Percentiles rank a stretch among this genome's conserved stretches.
Evolutionary conservation across 306 rosid species (phyloP).

Genomic region (Pachyrhizus erosus): DNA sequence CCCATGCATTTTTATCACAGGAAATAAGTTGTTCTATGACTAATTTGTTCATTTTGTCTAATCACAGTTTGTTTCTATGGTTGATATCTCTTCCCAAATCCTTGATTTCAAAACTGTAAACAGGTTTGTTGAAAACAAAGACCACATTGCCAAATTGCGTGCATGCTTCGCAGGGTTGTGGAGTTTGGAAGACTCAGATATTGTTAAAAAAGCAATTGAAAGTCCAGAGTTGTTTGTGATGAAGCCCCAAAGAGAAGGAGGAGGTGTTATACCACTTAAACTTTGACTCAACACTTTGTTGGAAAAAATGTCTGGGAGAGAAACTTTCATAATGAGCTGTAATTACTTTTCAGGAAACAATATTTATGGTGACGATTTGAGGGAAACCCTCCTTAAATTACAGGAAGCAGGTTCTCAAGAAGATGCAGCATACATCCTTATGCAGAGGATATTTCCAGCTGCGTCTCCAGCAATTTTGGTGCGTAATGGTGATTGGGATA

Average conservation of each 20-base stretch:
- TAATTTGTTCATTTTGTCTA: not conserved
- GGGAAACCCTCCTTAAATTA: constrained; percentile 69
- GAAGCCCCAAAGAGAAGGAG: constrained; percentile 99
- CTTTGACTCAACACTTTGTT: constrained; percentile 28
- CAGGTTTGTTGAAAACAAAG: constrained; percentile 88
- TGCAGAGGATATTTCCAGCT: constrained; percentile 93
- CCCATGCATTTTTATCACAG: constrained; percentile 8
- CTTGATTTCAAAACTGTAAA: constrained; percentile 34
- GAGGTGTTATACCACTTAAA: constrained; percentile 61
- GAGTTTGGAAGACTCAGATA: constrained; percentile 91
- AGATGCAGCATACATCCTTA: constrained; percentile 89
- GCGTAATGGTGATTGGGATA: constrained; percentile 72
- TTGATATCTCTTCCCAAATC: constrained; percentile 16
- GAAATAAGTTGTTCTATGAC: constrained; percentile 10
- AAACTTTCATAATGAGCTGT: constrained; percentile 7
- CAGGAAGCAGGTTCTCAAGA: constrained; percentile 74
- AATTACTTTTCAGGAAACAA: constrained; percentile 78
- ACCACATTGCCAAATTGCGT: constrained; percentile 79
- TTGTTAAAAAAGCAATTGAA: constrained; percentile 68
- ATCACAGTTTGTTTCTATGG: not conserved
- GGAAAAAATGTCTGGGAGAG: not conserved
- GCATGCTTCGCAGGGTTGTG: constrained; percentile 95
- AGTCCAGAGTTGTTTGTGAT: constrained; percentile 75
- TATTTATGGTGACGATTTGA: constrained; percentile 76
- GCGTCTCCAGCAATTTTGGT: constrained; percentile 59